Evolutionary conservation across 2,329 filamentous ascomycete genomes (phyloP), one percentile per base, ranked within the genome.

Genomic region (Hymenoscyphus fraxineus): DNA sequence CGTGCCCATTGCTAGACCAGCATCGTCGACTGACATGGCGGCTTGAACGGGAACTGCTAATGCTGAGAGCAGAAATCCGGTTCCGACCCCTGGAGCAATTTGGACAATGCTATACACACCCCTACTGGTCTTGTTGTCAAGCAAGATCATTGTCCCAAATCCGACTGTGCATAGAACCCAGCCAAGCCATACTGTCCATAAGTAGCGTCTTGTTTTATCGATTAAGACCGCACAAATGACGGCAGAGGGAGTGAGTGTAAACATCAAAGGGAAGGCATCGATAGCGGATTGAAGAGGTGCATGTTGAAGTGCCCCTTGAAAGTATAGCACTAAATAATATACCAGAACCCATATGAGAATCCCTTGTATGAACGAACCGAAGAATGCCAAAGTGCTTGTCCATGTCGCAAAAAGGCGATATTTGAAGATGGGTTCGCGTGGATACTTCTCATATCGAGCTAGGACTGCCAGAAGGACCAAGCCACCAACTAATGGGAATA

Each of bases 171-270:
- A 78, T 2, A 88, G 69, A 2, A 75, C 68, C 86, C 88, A 91
- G 69, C 86, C 88, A 90, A 69, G 60, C 80, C 85, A 85, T n/a
- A 66, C 6, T 7, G 64, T 35, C 84, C 80, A 63, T 31, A 84
- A 80, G 74, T 89, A 90, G 58, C 76, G 62, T 16, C 57, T 22
- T 2, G 57, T 64, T 16, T 31, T 59, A 2, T 32, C 41, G 56
- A 60, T 60, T 7, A 64, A 16, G 82, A 83, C 70, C 19, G 85
- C 86, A 3, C 82, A 80, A 0, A 82, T 72, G 58, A 86, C 78
- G 6, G 83, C 82, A 40, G 83, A 80, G 0, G 87, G 85, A 0
- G 85, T 85, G 7, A 89, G 82, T 1, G 85, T 87, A 67, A 89
- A 83, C 0, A 83, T 83, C 64, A 84, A 78, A 0, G 85, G 84